Percentiles rank a stretch among this genome's conserved stretches.
phyloP scores from a whole-genome alignment of 495 filamentous ascomycete species.

The Penicillium riverlandense region DNA sequence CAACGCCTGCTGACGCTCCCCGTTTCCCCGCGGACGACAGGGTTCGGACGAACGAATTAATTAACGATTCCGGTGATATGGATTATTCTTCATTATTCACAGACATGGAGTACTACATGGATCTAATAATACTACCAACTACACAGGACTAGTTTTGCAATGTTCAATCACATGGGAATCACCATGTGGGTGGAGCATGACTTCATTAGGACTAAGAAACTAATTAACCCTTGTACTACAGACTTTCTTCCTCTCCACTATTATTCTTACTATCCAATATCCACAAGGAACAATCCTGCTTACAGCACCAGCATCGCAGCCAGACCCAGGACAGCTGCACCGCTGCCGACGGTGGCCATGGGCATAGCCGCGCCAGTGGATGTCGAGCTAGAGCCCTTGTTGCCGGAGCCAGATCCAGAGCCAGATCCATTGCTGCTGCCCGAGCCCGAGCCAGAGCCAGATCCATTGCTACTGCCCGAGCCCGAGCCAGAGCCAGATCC shows the following conservation, averaged over 20 bases:
- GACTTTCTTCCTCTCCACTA: too few species aligned
- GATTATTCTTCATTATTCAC: too few species aligned
- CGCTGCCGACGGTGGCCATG: constrained; percentile 28
- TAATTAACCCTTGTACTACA: too few species aligned
- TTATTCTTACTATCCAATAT: too few species aligned
- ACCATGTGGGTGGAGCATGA: constrained; percentile 9
- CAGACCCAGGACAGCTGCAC: constrained; percentile 29
- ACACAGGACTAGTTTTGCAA: too few species aligned
- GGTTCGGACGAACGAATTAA: neutral
- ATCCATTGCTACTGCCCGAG: constrained; percentile 12
- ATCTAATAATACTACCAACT: too few species aligned
- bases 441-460: constrained; percentile 6
- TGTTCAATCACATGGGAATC: constrained; percentile 10
- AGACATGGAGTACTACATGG: neutral
- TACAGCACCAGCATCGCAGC: constrained; percentile 37
- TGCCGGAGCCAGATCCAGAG: constrained; percentile 1
- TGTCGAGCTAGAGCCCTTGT: constrained; percentile 9
- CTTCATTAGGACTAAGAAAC: constrained; percentile 9
- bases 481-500: constrained; percentile 4
- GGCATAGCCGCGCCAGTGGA: constrained; percentile 24
- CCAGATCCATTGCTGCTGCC: constrained; percentile 7
- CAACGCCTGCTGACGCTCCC: constrained; percentile 1
- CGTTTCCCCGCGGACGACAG: constrained; percentile 15
- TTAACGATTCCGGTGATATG: neutral
- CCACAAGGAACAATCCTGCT: neutral